Percentiles rank a stretch among this genome's conserved stretches.
Conservation (phyloP, 2,329 filamentous ascomycete genomes). For the Paecilomyces formosus region DNA sequence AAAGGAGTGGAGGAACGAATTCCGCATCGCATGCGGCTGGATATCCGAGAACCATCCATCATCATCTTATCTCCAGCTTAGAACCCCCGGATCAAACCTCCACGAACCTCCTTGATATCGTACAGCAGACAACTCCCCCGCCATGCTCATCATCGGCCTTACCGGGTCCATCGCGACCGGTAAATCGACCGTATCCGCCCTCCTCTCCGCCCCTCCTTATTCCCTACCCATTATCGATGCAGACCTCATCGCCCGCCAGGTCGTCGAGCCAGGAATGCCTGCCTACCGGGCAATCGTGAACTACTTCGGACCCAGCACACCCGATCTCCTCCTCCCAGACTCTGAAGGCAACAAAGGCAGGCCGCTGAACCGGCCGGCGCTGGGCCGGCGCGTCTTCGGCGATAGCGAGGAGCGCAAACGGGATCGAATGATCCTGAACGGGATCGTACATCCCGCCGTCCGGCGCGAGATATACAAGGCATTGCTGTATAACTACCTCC, state of each 20-base stretch:
- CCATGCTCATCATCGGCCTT: constrained; percentile 89
- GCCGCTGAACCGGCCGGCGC: constrained; percentile 75
- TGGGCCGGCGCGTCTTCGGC: constrained; percentile 83
- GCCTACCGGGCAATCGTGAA: constrained; percentile 77
- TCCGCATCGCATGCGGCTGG: neutral
- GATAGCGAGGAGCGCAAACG: constrained; percentile 59
- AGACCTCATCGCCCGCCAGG: constrained; percentile 82
- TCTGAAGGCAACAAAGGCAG: constrained; percentile 38
- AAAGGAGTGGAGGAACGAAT: neutral
- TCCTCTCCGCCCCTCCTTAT: constrained; percentile 75
- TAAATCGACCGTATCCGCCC: constrained; percentile 87
- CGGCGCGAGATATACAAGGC: constrained; percentile 70
- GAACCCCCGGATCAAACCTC: neutral
- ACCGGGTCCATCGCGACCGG: constrained; percentile 97
- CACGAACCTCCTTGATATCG: neutral
- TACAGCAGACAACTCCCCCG: constrained; percentile 1
- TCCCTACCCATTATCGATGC: constrained; percentile 88
- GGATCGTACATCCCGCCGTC: constrained; percentile 89
- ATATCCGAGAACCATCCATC: neutral
- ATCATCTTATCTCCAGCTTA: neutral
- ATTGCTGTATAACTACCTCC: constrained; percentile 65
- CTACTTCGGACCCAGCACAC: constrained; percentile 74
- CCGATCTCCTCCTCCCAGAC: constrained; percentile 67
- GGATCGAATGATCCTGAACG: constrained; percentile 73
- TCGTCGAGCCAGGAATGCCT: constrained; percentile 83